Evolutionary conservation across 768 basidiomycete species (phyloP).

Genomic region (Hygrocybe punicea): DNA sequence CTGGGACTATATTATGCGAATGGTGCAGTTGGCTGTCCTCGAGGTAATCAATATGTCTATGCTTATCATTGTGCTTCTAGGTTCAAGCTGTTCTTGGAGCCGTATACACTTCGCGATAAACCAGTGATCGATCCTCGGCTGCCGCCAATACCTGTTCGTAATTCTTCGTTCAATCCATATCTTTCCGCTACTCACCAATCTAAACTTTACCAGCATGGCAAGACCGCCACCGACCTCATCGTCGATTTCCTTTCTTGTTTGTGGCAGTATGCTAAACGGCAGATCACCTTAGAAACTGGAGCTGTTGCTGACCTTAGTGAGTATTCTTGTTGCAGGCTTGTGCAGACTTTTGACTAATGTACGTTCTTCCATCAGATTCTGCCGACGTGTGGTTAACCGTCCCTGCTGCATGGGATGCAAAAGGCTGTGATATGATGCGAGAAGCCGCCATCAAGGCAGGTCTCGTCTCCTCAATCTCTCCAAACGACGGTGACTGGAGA

Average conservation of each 20-base stretch:
- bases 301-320: slow-evolving; percentile 80
- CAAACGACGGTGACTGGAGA: slow-evolving; percentile 71
- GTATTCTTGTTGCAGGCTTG: not conserved
- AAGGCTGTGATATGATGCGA: slow-evolving; percentile 81
- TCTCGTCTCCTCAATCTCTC: slow-evolving; percentile 65
- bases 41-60: not conserved
- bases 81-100: slow-evolving; percentile 89
- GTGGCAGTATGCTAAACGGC: slow-evolving; percentile 84
- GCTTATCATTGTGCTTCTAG: slow-evolving; percentile 19
- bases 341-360: not conserved
- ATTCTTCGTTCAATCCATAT: slow-evolving; percentile 2
- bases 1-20: slow-evolving; percentile 57
- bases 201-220: slow-evolving; percentile 54
- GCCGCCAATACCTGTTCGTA: slow-evolving; percentile 72
- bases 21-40: slow-evolving; percentile 26
- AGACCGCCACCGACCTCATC: slow-evolving; percentile 73
- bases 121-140: slow-evolving; percentile 70
- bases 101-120: slow-evolving; percentile 71
- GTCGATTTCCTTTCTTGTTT: slow-evolving; percentile 78
- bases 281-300: slow-evolving; percentile 86
- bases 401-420: slow-evolving; percentile 88
- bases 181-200: slow-evolving; percentile 8
- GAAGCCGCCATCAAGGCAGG: slow-evolving; percentile 79
- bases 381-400: slow-evolving; percentile 86
- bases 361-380: slow-evolving; percentile 47